Evolutionary conservation across 2,329 filamentous ascomycete species (phyloP), one percentile per base, ranked within the genome.

Genomic region (Aureobasidium mangrovei): DNA sequence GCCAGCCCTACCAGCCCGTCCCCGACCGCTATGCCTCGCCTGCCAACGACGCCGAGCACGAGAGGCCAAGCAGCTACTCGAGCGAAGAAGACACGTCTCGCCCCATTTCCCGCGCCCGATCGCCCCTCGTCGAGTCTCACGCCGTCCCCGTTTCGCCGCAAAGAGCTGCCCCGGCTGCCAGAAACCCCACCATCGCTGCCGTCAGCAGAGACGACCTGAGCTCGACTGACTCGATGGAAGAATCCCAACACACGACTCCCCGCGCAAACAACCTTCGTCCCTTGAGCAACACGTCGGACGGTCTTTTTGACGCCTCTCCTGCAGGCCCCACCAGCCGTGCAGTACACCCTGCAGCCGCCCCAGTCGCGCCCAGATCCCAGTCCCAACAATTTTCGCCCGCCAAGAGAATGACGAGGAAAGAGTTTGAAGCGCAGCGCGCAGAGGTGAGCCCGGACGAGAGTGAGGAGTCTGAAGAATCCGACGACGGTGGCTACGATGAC

Each of bases 331-430:
- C 66, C 4, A 67, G 65, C 51, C 62, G 63, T 8, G 64, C 65
- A 6, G 41, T 65, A 12, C 60, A 62, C 43, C 64, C 63, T 8
- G 43, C 53, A 29, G 49, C 49, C 24, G 18, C 49, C 3, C 49
- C 40, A 3, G 40, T 53, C 4, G 32, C 32, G 12, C 40, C 49
- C 29, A 53, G 39, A 39, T 29, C 12, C 3, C 49, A 53, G 40
- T 54, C 53, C 35, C 28, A 31, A 24, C 49, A 53, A 12, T 29
- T 43, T 27, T 54, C 53, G 5, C 52, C 53, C 9, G 57, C 61
- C 0, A 93, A 93, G 69, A 85, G 93, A 58, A 95, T 95, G 88
- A 95, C 90, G 1, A 86, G 86, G 1, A 87, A 84, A 8, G 83
- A 95, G 66, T 95, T 94, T 61, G 89, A 95, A 56, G 73, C 77